Evolutionary conservation across 176 grass and related monocot genomes (phyloP), one percentile per base, ranked within the genome.

Genomic region (Metroxylon sagu): DNA sequence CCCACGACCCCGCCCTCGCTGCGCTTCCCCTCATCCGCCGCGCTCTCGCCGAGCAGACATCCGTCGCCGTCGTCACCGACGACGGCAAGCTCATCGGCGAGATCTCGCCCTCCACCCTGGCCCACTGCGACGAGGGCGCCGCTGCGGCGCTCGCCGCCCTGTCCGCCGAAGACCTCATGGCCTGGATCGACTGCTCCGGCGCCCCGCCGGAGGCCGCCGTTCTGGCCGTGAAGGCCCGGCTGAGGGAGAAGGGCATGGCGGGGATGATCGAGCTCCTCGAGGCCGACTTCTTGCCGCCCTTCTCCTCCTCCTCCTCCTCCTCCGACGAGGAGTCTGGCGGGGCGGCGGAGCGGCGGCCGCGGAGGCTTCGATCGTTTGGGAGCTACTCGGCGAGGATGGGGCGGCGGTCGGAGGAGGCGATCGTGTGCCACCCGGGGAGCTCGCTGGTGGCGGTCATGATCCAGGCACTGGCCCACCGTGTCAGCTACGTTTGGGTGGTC

Each of bases 361-460:
- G 65, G 18, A 74, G 52, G 52, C 51, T 25, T n/a, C 26, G 52
- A 12, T 95, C 90, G 10, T 43, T 6, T 0, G 80, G 85, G 64
- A 77, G 82, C 74, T 89, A 77, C 23, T 68, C 28, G n/a, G 79
- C 57, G 0, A 73, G 76, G 43, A 80, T 43, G 35, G 35, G 35
- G 35, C 35, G 85, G 52, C 74, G 82, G 1, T 76, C 79, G 0
- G 76, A 78, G 57, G 82, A 95, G 66, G 76, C 77, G 0, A 85
- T 70, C 54, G 82, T 83, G 51, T 89, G 90, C 76, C 74, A 79
- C 61, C 79, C 85, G 0, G 52, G 74, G 67, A 95, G 82, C 66
- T 95, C 90, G 12, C 70, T 86, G 31, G 80, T 95, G 53, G 90
- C 90, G 17, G 82, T 83, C 61, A 86, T 89, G 64, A 70, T 89